phyloP scores from a whole-genome alignment of 2,329 filamentous ascomycete species.

The Neurospora crassa region DNA sequence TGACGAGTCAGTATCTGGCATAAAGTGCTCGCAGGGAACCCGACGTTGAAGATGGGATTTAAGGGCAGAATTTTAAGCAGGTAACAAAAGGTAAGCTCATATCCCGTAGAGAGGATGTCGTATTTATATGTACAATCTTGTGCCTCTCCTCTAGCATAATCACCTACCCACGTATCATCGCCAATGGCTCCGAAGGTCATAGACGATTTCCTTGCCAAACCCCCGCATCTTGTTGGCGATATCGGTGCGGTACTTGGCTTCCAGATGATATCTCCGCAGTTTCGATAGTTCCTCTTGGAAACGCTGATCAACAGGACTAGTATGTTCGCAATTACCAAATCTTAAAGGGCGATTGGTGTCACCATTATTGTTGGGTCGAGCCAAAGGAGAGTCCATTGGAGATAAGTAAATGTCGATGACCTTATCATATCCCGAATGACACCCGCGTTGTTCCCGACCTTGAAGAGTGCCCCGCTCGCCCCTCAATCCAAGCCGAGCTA shows the following conservation, averaged over 20 bases:
- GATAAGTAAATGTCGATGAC: neutral
- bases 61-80: neutral
- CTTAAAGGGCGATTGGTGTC: neutral
- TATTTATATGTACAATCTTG: neutral
- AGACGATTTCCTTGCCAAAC: neutral
- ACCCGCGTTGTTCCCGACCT: neutral
- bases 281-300: neutral
- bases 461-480: neutral
- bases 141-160: neutral
- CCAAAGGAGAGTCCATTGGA: neutral
- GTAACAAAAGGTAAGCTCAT: neutral
- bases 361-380: neutral
- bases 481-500: neutral
- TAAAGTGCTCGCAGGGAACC: neutral
- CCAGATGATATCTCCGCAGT: neutral
- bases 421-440: neutral
- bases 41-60: neutral
- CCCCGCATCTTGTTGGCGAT: neutral
- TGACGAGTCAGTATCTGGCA: neutral
- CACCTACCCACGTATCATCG: neutral
- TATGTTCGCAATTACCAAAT: neutral
- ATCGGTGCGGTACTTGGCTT: neutral
- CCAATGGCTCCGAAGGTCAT: neutral
- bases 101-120: neutral
- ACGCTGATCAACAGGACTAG: neutral